Percentiles rank a stretch among this genome's conserved stretches.
phyloP scores from a whole-genome alignment of 371 early-diverging fungal genomes.

The Lichtheimia ornata region DNA sequence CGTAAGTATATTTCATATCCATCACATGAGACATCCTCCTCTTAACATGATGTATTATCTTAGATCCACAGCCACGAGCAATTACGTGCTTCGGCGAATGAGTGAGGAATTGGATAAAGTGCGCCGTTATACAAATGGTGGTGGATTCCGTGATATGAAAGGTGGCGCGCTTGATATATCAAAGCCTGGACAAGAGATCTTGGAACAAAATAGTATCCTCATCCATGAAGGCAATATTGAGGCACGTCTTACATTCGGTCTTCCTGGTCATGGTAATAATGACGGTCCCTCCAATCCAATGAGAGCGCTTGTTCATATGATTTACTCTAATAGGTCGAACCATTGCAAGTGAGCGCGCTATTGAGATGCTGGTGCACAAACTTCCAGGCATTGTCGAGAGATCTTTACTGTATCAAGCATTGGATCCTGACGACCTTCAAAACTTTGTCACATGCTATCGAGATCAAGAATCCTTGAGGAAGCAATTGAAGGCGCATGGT shows the following conservation, averaged over 20 bases:
- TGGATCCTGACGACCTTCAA: slow-evolving; percentile 4
- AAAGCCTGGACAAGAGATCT: slow-evolving; percentile 6
- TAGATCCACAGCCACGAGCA: slow-evolving; percentile 6
- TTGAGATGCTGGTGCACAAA: background rate
- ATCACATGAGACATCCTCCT: background rate
- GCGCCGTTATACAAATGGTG: background rate
- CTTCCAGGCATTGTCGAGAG: background rate
- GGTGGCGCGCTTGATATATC: background rate
- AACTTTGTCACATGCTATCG: background rate
- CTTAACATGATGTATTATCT: background rate
- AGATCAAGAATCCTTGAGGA: slow-evolving; percentile 13
- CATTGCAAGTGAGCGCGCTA: background rate
- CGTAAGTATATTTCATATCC: background rate
- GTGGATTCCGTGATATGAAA: slow-evolving; percentile 11
- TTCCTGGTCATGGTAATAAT: slow-evolving; percentile 8
- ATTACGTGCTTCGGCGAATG: slow-evolving; percentile 8
- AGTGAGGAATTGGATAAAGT: background rate
- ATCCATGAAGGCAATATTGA: slow-evolving; percentile 5
- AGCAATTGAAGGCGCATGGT: background rate
- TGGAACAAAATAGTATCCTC: slow-evolving; percentile 4
- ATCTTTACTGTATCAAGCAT: background rate
- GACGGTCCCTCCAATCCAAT: background rate
- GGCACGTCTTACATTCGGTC: slow-evolving; percentile 6
- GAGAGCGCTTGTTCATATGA: background rate
- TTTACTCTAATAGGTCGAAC: slow-evolving; percentile 10